Base-by-base conservation (phyloP, 139 green algal species). In the Axilococcus clingmanii region DNA sequence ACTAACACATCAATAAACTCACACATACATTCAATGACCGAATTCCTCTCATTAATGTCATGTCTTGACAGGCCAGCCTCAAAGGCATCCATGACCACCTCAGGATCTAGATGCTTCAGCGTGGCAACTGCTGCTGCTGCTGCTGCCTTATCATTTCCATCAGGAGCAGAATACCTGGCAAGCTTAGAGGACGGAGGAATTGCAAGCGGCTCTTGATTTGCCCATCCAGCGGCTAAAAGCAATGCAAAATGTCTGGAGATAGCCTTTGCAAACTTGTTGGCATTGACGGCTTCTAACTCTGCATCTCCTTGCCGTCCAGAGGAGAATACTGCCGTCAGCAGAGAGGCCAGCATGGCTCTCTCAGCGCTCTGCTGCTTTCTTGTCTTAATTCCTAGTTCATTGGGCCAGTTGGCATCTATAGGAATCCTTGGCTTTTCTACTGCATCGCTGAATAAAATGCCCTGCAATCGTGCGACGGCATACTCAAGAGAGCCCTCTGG, bases 211-310 rank as follows among this genome's bases (percentile, higher is more conserved):
- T 36, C 25, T 40, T 42, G 67, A 3, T 51, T 36, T 35, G 49
- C 55, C 47, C 61, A 69, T 15, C 76, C 78, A 2, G 71, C 62
- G 9, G 77, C 77, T 46, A 94, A 86, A 37, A 98, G 76, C 68
- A 97, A 78, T 6, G 83, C 90, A 59, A 94, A 93, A 63, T 98
- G 90, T 37, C 82, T 77, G 44, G 66, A 82, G 15, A 94, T 62
- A 33, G 70, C 68, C 24, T 60, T 30, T 3, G 78, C 74, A 61
- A 94, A 96, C 0, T 72, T 55, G 5, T 61, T 52, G 1, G 82
- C 77, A 23, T 62, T 43, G 3, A 63, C 59, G 14, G 2, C 57
- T 33, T 25, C 59, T 23, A 94, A 68, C 24, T 72, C 63, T 23
- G 66, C 56, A 57, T 89, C 72, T 22, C 29, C 40, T 0, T 61